Conservation (phyloP, 2,329 filamentous ascomycete genomes). For the Metarhizium anisopliae region DNA sequence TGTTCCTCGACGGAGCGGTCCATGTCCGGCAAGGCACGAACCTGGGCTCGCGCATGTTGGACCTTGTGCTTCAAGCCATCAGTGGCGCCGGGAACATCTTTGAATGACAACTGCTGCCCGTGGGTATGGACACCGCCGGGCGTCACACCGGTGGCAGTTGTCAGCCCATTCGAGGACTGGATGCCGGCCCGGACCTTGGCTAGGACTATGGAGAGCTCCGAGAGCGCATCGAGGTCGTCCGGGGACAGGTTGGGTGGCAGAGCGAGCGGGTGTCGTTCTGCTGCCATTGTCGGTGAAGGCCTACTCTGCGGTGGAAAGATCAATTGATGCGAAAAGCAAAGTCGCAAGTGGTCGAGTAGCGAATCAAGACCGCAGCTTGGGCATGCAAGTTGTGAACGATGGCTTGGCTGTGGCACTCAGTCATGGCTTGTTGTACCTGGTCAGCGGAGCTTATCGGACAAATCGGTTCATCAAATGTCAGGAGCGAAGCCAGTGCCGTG, state of each 20-base stretch:
- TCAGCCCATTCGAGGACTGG: constrained; percentile 29
- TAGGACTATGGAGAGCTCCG: constrained; percentile 71
- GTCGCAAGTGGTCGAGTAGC: not conserved
- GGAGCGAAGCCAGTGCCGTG: not conserved
- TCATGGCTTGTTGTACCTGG: not conserved
- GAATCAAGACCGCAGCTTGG: not conserved
- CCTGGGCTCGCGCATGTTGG: constrained; percentile 61
- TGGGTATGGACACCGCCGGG: constrained; percentile 22
- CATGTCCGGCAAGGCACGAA: constrained; percentile 62
- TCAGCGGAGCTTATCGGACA: not conserved
- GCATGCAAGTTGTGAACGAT: not conserved
- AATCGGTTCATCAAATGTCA: not conserved
- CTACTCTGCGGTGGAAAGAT: not conserved
- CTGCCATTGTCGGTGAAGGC: constrained; percentile 16
- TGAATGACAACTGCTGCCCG: constrained; percentile 39
- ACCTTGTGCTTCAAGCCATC: constrained; percentile 76
- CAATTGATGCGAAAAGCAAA: not conserved
- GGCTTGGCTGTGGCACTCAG: not conserved
- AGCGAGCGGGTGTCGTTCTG: constrained; percentile 34
- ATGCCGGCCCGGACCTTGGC: constrained; percentile 55
- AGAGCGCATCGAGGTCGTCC: constrained; percentile 77
- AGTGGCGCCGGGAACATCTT: constrained; percentile 71
- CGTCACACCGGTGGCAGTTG: constrained; percentile 29
- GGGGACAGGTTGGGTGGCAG: constrained; percentile 62
- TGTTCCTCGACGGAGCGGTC: constrained; percentile 58